phyloP scores from a whole-genome alignment of 2,329 filamentous ascomycete genomes.

The Grosmannia penicillata region DNA sequence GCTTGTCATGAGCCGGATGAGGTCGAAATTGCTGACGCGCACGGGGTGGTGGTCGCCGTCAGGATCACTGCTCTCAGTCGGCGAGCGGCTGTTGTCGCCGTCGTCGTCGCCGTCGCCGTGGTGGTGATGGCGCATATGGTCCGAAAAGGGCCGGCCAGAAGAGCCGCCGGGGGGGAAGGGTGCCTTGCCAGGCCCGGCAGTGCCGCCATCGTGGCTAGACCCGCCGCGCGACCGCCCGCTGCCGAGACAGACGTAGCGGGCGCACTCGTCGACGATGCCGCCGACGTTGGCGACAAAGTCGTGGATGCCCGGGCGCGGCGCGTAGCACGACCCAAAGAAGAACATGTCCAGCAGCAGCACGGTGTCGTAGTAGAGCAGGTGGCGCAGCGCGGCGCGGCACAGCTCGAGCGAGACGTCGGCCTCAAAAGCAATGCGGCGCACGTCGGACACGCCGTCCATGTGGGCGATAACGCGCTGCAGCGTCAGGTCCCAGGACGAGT shows the following conservation, averaged over 20 bases:
- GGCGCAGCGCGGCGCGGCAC: slow-evolving; percentile 72
- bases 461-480: slow-evolving; percentile 66
- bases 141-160: background rate
- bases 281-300: slow-evolving; percentile 63
- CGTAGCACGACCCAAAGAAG: slow-evolving; percentile 85
- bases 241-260: slow-evolving; percentile 54
- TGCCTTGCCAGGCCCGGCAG: background rate
- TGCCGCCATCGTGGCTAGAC: background rate
- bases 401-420: slow-evolving; percentile 80
- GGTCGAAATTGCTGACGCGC: slow-evolving; percentile 41
- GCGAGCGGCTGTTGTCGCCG: background rate
- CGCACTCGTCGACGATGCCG: slow-evolving; percentile 73
- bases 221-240: background rate
- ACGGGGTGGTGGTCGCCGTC: slow-evolving; percentile 7
- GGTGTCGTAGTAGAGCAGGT: slow-evolving; percentile 87
- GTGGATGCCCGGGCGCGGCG: slow-evolving; percentile 61
- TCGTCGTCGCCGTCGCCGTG: background rate
- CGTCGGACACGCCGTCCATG: slow-evolving; percentile 83
- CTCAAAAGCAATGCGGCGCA: slow-evolving; percentile 70
- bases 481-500: slow-evolving; percentile 61
- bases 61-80: no score
- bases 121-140: slow-evolving; percentile 1
- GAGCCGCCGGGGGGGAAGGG: background rate
- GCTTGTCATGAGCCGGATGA: slow-evolving; percentile 75
- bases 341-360: slow-evolving; percentile 87